Evolutionary conservation across 2,329 filamentous ascomycete genomes (phyloP).

Genomic region (Phialemoniopsis sp.): DNA sequence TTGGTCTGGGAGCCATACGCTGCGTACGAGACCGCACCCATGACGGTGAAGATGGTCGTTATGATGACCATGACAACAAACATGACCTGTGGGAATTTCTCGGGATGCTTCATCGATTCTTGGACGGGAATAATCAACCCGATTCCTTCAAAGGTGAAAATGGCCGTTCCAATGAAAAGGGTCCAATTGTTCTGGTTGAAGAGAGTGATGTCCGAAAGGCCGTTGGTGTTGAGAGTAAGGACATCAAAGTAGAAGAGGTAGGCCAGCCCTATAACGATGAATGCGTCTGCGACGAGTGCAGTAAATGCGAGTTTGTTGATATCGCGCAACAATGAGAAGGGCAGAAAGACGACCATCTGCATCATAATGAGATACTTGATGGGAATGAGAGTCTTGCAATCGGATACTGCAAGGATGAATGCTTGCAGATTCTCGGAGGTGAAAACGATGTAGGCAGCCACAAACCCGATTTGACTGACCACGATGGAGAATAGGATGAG

Average conservation of each 20-base stretch:
- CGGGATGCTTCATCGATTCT: slow-evolving; percentile 88
- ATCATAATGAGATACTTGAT: slow-evolving; percentile 89
- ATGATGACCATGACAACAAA: slow-evolving; percentile 93
- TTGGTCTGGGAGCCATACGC: slow-evolving; percentile 94
- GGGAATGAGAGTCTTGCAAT: slow-evolving; percentile 80
- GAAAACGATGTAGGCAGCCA: slow-evolving; percentile 94
- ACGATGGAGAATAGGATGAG: slow-evolving; percentile 91
- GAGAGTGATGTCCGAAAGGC: slow-evolving; percentile 78
- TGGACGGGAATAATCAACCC: slow-evolving; percentile 98
- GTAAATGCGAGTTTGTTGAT: slow-evolving; percentile 97
- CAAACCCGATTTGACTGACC: slow-evolving; percentile 91
- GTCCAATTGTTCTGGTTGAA: slow-evolving; percentile 96
- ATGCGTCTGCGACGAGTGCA: slow-evolving; percentile 86
- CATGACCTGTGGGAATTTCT: slow-evolving; percentile 87
- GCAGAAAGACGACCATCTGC: slow-evolving; percentile 93
- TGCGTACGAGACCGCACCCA: slow-evolving; percentile 91
- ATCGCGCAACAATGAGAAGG: slow-evolving; percentile 88
- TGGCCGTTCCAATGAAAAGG: slow-evolving; percentile 95
- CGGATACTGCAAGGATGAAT: slow-evolving; percentile 85
- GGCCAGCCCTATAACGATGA: slow-evolving; percentile 86
- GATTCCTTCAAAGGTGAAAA: slow-evolving; percentile 98
- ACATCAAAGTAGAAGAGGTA: slow-evolving; percentile 97
- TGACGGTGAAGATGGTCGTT: slow-evolving; percentile 82
- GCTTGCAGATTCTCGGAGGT: slow-evolving; percentile 94
- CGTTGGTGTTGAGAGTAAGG: slow-evolving; percentile 70